phyloP scores from a whole-genome alignment of 805 yeast species.

The Maudiozyma saulgeensis region DNA sequence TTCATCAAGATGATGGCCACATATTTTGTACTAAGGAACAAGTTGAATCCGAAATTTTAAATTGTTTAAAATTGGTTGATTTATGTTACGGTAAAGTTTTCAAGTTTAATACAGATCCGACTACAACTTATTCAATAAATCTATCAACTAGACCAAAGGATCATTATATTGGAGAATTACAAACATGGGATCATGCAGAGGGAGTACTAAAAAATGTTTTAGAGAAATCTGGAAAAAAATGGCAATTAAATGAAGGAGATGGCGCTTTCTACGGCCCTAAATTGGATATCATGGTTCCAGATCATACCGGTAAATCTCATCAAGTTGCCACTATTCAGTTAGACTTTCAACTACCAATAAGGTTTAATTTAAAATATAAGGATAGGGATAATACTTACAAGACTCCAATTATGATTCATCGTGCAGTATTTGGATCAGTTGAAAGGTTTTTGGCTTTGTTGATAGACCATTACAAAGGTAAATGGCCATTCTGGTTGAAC shows the following conservation, averaged over 20 bases:
- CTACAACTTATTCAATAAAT: constrained; percentile 48
- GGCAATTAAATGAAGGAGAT: constrained; percentile 82
- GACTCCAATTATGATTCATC: constrained; percentile 87
- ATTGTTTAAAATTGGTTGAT: constrained; percentile 64
- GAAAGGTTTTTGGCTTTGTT: constrained; percentile 88
- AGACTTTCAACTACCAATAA: constrained; percentile 86
- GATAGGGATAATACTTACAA: constrained; percentile 41
- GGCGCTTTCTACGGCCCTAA: constrained; percentile 97
- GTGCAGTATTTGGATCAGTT: constrained; percentile 91
- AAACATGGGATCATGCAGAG: constrained; percentile 83
- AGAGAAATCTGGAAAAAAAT: constrained; percentile 41
- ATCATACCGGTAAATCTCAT: constrained; percentile 70
- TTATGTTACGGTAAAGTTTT: constrained; percentile 61
- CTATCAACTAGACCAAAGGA: constrained; percentile 81
- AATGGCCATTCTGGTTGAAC: constrained; percentile 96
- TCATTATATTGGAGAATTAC: constrained; percentile 63
- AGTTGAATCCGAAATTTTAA: constrained; percentile 60
- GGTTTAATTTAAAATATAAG: constrained; percentile 67
- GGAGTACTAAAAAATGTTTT: constrained; percentile 49
- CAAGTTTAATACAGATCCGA: constrained; percentile 6
- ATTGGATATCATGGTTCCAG: constrained; percentile 76
- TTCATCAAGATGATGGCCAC: constrained; percentile 98
- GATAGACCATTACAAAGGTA: constrained; percentile 82
- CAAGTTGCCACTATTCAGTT: constrained; percentile 94
- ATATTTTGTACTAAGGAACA: constrained; percentile 81